Evolutionary conservation across 805 yeast species (phyloP).

Genomic region (Zygosaccharomyces bailii): DNA sequence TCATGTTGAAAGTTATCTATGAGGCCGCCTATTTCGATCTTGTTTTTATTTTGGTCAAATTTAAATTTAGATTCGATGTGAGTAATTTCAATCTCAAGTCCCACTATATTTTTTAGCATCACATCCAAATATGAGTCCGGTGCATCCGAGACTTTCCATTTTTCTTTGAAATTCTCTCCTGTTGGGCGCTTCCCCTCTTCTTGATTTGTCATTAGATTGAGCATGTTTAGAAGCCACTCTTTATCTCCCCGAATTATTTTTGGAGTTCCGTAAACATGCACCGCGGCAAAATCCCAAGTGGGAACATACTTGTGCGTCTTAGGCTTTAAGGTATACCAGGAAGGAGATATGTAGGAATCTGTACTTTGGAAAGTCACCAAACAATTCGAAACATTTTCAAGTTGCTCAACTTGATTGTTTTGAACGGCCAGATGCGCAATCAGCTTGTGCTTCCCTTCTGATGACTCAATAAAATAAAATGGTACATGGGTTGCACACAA

Average conservation of each 20-base stretch:
- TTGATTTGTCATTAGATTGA: constrained; percentile 44
- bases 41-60: constrained; percentile 49
- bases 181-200: constrained; percentile 41
- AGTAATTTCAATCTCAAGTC: constrained; percentile 50
- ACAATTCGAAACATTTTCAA: constrained; percentile 40
- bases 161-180: constrained; percentile 18
- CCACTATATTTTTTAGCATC: constrained; percentile 50
- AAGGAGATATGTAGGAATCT: constrained; percentile 54
- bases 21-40: constrained; percentile 50
- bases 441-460: constrained; percentile 39
- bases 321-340: constrained; percentile 55
- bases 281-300: constrained; percentile 40
- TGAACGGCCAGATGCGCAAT: constrained; percentile 51
- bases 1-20: constrained; percentile 45
- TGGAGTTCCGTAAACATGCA: constrained; percentile 54
- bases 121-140: constrained; percentile 46
- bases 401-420: constrained; percentile 41
- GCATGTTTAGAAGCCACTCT: constrained; percentile 45
- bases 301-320: constrained; percentile 62
- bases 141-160: constrained; percentile 59
- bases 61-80: constrained; percentile 53
- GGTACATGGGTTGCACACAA: constrained; percentile 57
- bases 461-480: constrained; percentile 41
- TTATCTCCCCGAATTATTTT: constrained; percentile 42
- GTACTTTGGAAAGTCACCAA: constrained; percentile 51